Evolutionary conservation across 805 yeast species (phyloP), one percentile per base, ranked within the genome.

Genomic region (Yamadazyma sp.): DNA sequence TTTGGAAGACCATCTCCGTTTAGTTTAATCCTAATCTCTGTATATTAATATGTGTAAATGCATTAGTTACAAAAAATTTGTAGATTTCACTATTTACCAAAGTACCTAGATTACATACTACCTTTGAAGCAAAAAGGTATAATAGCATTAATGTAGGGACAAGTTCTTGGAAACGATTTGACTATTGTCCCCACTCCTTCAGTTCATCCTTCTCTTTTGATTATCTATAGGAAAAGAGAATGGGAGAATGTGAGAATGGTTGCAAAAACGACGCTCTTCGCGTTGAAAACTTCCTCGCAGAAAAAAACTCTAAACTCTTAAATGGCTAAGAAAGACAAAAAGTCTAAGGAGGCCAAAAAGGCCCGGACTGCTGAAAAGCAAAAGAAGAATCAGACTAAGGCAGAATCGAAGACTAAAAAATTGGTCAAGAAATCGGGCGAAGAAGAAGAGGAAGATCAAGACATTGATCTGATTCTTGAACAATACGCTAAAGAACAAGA

Each of bases 1-100:
- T 91, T 27, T 93, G 97, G 97, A 93, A 93, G 70, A 91, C 97
- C 13, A 93, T 93, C 54, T 84, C 95, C 59, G 96, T 91, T 27
- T 90, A 71, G 52, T 8, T 9, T 9, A n/a, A 20, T 11, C 13
- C 11, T 20, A 12, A 19, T 30, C 15, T 17, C 11, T 23, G 13
- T 17, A 18, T 18, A 28, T 28, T 27, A 27, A 7, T 14, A 11
- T 27, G 29, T 13, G n/a, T 17, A 30, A 35, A 22, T 25, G 14
- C 16, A 25, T 12, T 4, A 25, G 13, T 14, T 9, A 25, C 14
- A 11, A 12, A n/a, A n/a, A 3, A 11, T 25, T 25, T 12, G 28
- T 25, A 8, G 14, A 25, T 25, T 12, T 25, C 28, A 25, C 28
- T 12, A 25, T n/a, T n/a, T n/a, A n/a, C n/a, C n/a, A n/a, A n/a